Conservation (phyloP, 78 protist species). For the Paulinella micropora region DNA sequence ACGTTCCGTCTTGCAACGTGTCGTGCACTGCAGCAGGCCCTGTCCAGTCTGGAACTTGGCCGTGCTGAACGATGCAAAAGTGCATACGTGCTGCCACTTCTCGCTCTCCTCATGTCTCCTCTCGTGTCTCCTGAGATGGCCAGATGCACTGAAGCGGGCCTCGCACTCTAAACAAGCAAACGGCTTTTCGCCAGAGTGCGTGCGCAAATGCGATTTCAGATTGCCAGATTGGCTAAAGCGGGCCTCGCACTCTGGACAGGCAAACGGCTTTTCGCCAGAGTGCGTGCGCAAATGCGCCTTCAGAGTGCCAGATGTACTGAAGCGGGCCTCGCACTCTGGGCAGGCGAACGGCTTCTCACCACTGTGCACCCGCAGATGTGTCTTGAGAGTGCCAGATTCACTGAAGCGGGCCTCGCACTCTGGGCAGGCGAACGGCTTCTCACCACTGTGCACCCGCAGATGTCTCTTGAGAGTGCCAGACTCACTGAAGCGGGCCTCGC, state of each 20-base stretch:
- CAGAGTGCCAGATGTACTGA: not conserved
- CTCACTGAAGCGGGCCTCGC: not conserved
- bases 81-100: too few species aligned
- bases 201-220: not conserved
- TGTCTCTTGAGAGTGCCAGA: not conserved
- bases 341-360: not conserved
- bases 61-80: too few species aligned
- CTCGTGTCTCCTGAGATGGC: too few species aligned
- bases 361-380: not conserved
- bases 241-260: not conserved
- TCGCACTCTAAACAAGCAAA: too few species aligned
- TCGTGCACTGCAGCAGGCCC: too few species aligned
- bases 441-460: not conserved
- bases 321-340: not conserved
- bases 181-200: not conserved
- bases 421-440: not conserved
- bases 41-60: too few species aligned
- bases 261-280: conserved; percentile 1
- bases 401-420: not conserved
- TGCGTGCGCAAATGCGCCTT: not conserved
- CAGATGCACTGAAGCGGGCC: too few species aligned
- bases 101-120: too few species aligned
- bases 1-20: too few species aligned
- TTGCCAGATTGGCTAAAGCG: not conserved
- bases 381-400: not conserved